Conservation (phyloP, 371 early-diverging fungal genomes). For the Zychaea mexicana region DNA sequence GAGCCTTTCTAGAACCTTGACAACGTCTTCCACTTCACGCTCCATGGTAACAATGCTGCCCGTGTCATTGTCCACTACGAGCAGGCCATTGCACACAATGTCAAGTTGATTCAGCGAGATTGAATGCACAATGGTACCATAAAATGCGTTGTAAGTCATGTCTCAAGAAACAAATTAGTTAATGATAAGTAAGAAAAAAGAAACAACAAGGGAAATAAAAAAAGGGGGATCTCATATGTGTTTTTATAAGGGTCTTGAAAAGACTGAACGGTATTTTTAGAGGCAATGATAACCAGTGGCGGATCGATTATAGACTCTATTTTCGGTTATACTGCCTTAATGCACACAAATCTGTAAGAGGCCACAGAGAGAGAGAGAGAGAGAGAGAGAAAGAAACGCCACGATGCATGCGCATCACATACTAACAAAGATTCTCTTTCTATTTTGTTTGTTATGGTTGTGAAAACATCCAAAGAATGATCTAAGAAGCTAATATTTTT, state of each 20-base stretch:
- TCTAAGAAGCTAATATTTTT: background rate
- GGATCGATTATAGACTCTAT: background rate
- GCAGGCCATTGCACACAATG: constrained; percentile 50
- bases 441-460: background rate
- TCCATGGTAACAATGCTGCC: constrained; percentile 63
- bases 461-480: background rate
- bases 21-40: constrained; percentile 36
- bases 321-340: background rate
- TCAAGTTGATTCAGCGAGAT: constrained; percentile 59
- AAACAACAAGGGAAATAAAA: background rate
- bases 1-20: constrained; percentile 20
- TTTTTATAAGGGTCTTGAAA: background rate
- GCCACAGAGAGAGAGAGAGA: no score
- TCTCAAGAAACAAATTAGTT: no score
- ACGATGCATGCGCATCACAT: no score
- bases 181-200: background rate
- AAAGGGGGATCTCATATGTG: no score
- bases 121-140: constrained; percentile 75
- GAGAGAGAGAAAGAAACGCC: no score
- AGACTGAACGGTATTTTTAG: background rate
- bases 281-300: background rate
- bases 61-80: constrained; percentile 52
- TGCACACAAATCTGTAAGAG: no score
- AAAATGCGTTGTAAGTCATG: constrained; percentile 38
- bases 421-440: background rate